A percentile compares a stretch with the other conserved stretches of the same genome.
Conservation (phyloP, 257 asterid species). For the Orobanche coerulescens region DNA sequence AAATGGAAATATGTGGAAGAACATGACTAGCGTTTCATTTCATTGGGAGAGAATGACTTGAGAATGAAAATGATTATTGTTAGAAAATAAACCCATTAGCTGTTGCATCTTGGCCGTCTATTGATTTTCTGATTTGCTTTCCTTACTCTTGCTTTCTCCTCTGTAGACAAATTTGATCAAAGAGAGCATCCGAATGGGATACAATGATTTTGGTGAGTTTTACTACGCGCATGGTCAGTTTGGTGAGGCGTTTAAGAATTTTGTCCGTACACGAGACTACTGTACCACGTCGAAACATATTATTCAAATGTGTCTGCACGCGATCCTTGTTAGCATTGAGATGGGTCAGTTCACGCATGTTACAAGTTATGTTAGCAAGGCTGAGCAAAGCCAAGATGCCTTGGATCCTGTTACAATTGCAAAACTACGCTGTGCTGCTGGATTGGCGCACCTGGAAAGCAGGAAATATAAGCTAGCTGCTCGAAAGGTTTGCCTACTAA, state of each 20-base stretch:
- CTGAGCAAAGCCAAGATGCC: slow-evolving; percentile 75
- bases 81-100: not conserved
- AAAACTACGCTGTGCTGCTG: slow-evolving; percentile 82
- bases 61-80: too few relatives aligned
- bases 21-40: too few relatives aligned
- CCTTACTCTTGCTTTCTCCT: slow-evolving; percentile 1
- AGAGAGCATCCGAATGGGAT: slow-evolving; percentile 98
- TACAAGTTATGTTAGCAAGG: slow-evolving; percentile 77
- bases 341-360: slow-evolving; percentile 96
- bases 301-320: slow-evolving; percentile 78
- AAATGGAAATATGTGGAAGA: too few relatives aligned
- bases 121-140: not conserved
- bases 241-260: slow-evolving; percentile 86
- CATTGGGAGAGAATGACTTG: too few relatives aligned
- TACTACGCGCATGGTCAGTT: slow-evolving; percentile 81
- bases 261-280: slow-evolving; percentile 91
- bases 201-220: slow-evolving; percentile 94
- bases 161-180: slow-evolving; percentile 91
- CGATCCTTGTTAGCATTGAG: slow-evolving; percentile 89
- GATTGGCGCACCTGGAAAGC: slow-evolving; percentile 77
- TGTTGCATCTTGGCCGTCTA: not conserved
- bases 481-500: slow-evolving; percentile 62
- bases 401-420: slow-evolving; percentile 59
- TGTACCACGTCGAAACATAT: slow-evolving; percentile 90
- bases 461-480: slow-evolving; percentile 92